Base-by-base conservation (phyloP, 805 yeast species). In the Cyberlindnera xishuangbannaensis region DNA sequence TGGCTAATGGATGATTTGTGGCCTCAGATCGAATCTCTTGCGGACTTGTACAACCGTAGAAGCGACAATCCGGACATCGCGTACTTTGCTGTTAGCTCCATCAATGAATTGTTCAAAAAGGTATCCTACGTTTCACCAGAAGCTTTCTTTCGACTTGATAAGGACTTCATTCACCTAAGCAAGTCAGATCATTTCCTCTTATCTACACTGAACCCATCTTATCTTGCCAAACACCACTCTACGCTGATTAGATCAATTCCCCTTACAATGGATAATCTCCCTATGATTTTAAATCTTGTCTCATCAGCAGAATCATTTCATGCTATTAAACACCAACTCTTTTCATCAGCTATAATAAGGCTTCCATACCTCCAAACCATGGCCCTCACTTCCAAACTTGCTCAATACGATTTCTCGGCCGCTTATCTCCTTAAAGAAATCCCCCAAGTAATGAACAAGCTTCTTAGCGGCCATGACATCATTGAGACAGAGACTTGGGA, bases 361-460 rank as follows among this genome's bases (percentile, higher is more conserved):
- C 33, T 48, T 1, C 47, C 53, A 5, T 50, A 48, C 19, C 22
- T 48, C 13, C 48, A 50, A n/a, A 16, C 46, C 4, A 36, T 51
- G 27, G 48, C 43, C 2, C 22, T 51, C 1, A 24, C 45, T 4
- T 21, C 28, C 3, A 22, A 21, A 1, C 14, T 51, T 3, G 20
- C 50, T 2, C 26, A 33, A 10, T 36, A 24, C 25, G 24, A 27
- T 1, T 39, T 49, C 26, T 31, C 49, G 3, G 18, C 42, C 1
- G 9, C n/a, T 1, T 48, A 38, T 15, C 35, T 51, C 9, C 16
- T 48, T 4, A 18, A 24, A 5, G 40, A 43, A 4, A 15, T 45
- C 4, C 54, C 55, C 15, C 47, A 39, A 14, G 40, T 51, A 5
- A 47, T 51, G 54, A 49, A 47, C 26, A 44, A 41, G 16, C 19